Conservation (phyloP, 2,329 filamentous ascomycete genomes). For the Cladorrhinum sp. region DNA sequence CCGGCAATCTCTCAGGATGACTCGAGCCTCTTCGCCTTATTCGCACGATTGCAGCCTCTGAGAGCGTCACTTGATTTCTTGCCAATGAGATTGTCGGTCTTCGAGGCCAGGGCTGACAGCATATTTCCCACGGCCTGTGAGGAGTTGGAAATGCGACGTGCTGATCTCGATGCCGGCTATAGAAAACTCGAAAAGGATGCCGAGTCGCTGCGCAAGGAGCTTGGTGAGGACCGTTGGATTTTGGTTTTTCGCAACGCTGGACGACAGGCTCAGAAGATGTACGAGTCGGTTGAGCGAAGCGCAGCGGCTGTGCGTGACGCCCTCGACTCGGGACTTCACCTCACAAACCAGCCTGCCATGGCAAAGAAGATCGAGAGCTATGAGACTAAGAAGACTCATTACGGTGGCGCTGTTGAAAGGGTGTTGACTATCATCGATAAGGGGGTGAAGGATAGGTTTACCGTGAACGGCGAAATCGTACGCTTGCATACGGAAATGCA, state of each 20-base stretch:
- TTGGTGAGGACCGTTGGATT: conserved; percentile 95
- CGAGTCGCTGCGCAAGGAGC: conserved; percentile 80
- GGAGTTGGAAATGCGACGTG: conserved; percentile 74
- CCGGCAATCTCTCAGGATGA: conserved; percentile 70
- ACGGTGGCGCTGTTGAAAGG: conserved; percentile 86
- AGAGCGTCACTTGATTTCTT: conserved; percentile 92
- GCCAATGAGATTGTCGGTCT: conserved; percentile 88
- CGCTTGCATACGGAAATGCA: conserved; percentile 83
- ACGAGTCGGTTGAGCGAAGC: conserved; percentile 88
- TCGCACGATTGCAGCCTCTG: conserved; percentile 92
- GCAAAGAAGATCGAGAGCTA: conserved; percentile 87
- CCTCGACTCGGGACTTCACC: conserved; percentile 69
- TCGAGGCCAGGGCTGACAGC: conserved; percentile 70
- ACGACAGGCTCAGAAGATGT: conserved; percentile 92
- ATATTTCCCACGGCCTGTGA: conserved; percentile 89
- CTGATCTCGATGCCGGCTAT: conserved; percentile 78
- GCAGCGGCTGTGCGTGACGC: conserved; percentile 77
- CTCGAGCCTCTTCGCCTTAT: conserved; percentile 81
- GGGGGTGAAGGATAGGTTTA: conserved; percentile 91
- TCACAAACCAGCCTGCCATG: conserved; percentile 67
- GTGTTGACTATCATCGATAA: conserved; percentile 91
- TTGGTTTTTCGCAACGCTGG: conserved; percentile 92
- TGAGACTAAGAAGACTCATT: conserved; percentile 91
- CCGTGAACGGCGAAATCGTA: conserved; percentile 92
- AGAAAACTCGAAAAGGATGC: conserved; percentile 86